Base-by-base conservation (phyloP, 1,284 basidiomycete genomes). In the Leucoagaricus sp. region DNA sequence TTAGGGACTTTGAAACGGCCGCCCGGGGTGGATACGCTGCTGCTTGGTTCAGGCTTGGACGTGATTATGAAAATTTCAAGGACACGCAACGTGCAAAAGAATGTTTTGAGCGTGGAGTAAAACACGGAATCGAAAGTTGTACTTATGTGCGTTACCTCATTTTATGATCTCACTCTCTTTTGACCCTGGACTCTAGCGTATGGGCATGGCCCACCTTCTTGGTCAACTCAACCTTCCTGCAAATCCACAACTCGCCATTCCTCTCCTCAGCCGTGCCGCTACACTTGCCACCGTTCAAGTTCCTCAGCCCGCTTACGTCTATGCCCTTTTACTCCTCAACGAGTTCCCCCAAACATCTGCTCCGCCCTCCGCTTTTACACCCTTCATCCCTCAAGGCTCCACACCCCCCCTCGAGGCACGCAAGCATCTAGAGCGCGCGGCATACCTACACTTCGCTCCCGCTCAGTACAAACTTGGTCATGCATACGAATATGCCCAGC, bases 391-490 rank as follows among this genome's bases (percentile, higher is more conserved):
- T 9, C 69, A 72, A 0, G 66, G 71, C 49, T 75, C 77, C 17
- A 70, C 74, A 4, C 64, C 77, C 25, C 67, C 74, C 38, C 67
- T 69, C 61, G 79, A 86, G 67, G 82, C 85, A 2, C 75, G 83
- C 7, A 77, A 77, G 55, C 76, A 80, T 58, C 81, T 97, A 44
- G 90, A 95, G 66, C 83, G 88, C 10, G 89, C 93, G 0, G 95
- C 94, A 0, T 96, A 85, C 69, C 82, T 97, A 41, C 85, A 89
- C 62, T 96, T 94, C 65, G 80, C 91, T 0, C 88, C 94, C 0
- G 95, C 96, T 0, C 93, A 96, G 68, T 96, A 94, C 80, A 97
- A 97, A 72, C 83, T 93, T 48, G 96, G 95, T 0, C 91, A 93
- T 68, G 85, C 90, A 2, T 96, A 94, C 74, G 96, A 98, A 69